Evolutionary conservation across 108 stramenopile species (phyloP).

Genomic region (Aurantiochytrium sp.): DNA sequence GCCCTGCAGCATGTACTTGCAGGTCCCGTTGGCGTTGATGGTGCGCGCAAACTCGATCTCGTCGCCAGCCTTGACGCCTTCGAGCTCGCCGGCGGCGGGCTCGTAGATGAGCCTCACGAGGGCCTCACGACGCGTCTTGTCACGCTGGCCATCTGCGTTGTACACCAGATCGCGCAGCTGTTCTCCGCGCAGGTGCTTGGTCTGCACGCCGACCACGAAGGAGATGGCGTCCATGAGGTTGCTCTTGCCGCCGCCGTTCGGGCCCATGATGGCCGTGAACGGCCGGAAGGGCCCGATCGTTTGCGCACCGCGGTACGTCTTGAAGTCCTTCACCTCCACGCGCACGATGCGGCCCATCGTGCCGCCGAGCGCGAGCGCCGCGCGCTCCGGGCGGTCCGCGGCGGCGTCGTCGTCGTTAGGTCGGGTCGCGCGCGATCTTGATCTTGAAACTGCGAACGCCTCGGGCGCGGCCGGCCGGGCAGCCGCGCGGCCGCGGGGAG

Average conservation of each 20-base stretch:
- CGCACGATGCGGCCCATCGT: slow-evolving; percentile 55
- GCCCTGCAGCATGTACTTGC: slow-evolving; percentile 79
- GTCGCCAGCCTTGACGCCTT: neutral
- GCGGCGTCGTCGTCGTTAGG: no score
- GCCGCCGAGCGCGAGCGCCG: no score
- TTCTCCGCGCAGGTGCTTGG: slow-evolving; percentile 77
- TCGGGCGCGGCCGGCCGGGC: no score
- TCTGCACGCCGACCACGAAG: slow-evolving; percentile 93
- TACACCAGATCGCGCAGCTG: slow-evolving; percentile 89
- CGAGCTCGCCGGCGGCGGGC: slow-evolving; percentile 41
- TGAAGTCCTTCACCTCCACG: slow-evolving; percentile 97
- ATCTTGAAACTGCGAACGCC: no score
- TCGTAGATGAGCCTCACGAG: slow-evolving; percentile 70
- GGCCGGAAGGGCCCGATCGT: slow-evolving; percentile 86
- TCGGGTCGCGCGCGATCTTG: no score
- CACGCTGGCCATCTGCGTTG: neutral
- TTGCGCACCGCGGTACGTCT: slow-evolving; percentile 86
- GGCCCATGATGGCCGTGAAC: slow-evolving; percentile 94
- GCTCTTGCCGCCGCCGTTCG: slow-evolving; percentile 76
- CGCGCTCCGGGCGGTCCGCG: no score
- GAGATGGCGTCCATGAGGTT: slow-evolving; percentile 79
- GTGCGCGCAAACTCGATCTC: slow-evolving; percentile 72
- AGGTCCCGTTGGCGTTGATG: slow-evolving; percentile 71
- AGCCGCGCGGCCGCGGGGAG: no score
- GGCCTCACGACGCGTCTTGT: slow-evolving; percentile 50